A percentile compares a stretch with the other conserved stretches of the same genome.
Evolutionary conservation across 495 filamentous ascomycete species (phyloP).

Genomic region (Penicillium mononematosum): DNA sequence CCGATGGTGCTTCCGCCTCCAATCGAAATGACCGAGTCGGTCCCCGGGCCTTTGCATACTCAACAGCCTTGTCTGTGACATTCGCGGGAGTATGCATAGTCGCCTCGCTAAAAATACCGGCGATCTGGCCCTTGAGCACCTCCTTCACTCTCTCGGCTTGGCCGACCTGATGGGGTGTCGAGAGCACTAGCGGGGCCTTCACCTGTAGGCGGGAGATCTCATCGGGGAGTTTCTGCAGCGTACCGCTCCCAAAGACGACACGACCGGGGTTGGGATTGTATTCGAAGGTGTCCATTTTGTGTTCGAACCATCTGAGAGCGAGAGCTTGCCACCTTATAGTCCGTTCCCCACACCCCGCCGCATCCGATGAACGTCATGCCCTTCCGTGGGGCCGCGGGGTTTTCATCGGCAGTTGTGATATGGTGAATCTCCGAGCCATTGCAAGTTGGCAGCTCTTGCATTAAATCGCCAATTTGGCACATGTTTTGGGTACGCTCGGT

Average conservation of each 20-base stretch:
- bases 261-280: slow-evolving; percentile 60
- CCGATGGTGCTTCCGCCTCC: slow-evolving; percentile 67
- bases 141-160: slow-evolving; percentile 51
- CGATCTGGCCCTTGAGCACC: slow-evolving; percentile 51
- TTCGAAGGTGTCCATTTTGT: slow-evolving; percentile 56
- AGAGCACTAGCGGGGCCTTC: slow-evolving; percentile 57
- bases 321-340: slow-evolving; percentile 28
- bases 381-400: slow-evolving; percentile 33
- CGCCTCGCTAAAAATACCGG: slow-evolving; percentile 60
- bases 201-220: slow-evolving; percentile 57
- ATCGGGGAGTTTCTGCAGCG: slow-evolving; percentile 57
- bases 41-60: slow-evolving; percentile 48
- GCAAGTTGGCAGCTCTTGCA: not conserved
- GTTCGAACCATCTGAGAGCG: slow-evolving; percentile 5
- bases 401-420: slow-evolving; percentile 27
- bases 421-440: slow-evolving; percentile 13
- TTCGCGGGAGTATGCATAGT: slow-evolving; percentile 69
- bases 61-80: slow-evolving; percentile 60
- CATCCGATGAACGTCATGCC: slow-evolving; percentile 22
- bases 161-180: slow-evolving; percentile 54
- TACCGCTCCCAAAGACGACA: slow-evolving; percentile 63
- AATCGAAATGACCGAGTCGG: slow-evolving; percentile 59
- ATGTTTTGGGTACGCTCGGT: not conserved
- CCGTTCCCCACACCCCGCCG: slow-evolving; percentile 37
- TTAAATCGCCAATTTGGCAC: not conserved